Percentiles rank a stretch among this genome's conserved stretches.
These are phyloP conservation scores for Solanum ahanhuiri DNA, from an alignment of 257 asterid genomes.

Conservation along the genomic window DNA sequence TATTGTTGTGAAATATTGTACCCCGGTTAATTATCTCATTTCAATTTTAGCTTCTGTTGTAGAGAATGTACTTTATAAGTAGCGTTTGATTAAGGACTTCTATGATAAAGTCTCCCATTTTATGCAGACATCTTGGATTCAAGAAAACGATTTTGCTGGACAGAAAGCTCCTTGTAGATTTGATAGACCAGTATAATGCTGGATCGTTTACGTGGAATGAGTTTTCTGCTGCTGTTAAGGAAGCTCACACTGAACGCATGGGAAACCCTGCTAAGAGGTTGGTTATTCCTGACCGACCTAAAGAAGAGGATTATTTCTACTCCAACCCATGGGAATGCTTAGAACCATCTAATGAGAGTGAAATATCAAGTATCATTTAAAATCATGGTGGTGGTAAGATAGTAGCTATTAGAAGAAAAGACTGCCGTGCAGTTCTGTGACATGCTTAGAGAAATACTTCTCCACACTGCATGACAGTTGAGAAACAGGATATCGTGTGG, in stretches of 20 bases:
- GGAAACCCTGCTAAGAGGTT: conserved; percentile 62
- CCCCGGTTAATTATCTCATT: neutral
- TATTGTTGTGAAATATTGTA: neutral
- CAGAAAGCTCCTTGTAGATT: conserved; percentile 57
- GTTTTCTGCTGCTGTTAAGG: conserved; percentile 74
- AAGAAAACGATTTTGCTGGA: conserved; percentile 75
- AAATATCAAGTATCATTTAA: conserved; percentile 30
- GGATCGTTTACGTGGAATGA: conserved; percentile 76
- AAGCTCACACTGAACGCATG: conserved; percentile 62
- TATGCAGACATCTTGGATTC: conserved; percentile 69
- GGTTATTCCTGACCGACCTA: conserved; percentile 80
- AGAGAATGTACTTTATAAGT: neutral
- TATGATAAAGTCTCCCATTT: neutral
- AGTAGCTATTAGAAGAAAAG: neutral
- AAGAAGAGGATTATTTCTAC: conserved; percentile 94
- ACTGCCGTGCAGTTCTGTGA: conserved; percentile 10
- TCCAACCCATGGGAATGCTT: conserved; percentile 92
- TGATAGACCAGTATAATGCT: conserved; percentile 53
- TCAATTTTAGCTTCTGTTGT: neutral
- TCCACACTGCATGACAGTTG: conserved; percentile 8
- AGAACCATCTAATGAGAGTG: conserved; percentile 40
- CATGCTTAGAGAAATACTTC: conserved; percentile 9
- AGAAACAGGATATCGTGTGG: conserved; percentile 18
- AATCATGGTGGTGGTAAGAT: conserved; percentile 6
- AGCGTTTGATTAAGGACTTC: neutral